A percentile compares a stretch with the other conserved stretches of the same genome.
These are phyloP conservation scores for Kurtzmaniella cleridarum DNA, from an alignment of 805 yeast species.

Conservation along the genomic window DNA sequence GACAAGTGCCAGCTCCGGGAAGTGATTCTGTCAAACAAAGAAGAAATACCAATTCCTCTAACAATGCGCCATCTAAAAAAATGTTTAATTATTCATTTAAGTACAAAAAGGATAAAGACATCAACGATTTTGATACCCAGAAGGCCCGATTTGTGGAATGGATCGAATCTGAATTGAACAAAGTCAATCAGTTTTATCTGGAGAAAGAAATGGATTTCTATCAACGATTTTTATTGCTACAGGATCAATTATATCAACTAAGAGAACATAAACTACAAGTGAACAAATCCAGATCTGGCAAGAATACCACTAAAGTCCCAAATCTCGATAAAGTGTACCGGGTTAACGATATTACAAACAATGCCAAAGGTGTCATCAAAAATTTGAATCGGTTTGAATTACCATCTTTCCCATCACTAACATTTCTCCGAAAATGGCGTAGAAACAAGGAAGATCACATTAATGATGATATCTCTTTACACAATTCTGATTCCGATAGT, in stretches of 20 bases:
- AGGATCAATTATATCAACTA: constrained; percentile 63
- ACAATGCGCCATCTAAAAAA: not conserved
- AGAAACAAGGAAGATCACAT: constrained; percentile 2
- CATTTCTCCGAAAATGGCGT: constrained; percentile 19
- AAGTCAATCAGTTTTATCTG: constrained; percentile 57
- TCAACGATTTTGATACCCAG: constrained; percentile 25
- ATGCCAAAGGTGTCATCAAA: constrained; percentile 19
- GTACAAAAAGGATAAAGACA: constrained; percentile 13
- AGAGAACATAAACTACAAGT: constrained; percentile 42
- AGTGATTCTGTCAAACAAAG: not conserved
- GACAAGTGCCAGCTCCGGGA: not conserved
- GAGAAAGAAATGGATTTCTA: constrained; percentile 57
- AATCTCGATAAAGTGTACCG: constrained; percentile 11
- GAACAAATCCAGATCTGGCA: constrained; percentile 7
- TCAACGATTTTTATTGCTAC: constrained; percentile 54
- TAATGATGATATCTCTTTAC: constrained; percentile 9
- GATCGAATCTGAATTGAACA: constrained; percentile 57
- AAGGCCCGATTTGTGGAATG: constrained; percentile 53
- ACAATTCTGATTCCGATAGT: constrained; percentile 3
- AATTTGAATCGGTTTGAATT: constrained; percentile 28
- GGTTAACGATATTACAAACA: constrained; percentile 25
- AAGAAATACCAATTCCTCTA: constrained; percentile 9
- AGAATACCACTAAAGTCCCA: constrained; percentile 4
- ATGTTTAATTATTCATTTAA: constrained; percentile 17
- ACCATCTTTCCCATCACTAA: constrained; percentile 37